A percentile compares a stretch with the other conserved stretches of the same genome.
These are phyloP conservation scores for Brettanomyces custersianus DNA, from an alignment of 805 yeast genomes.

Conservation along the genomic window DNA sequence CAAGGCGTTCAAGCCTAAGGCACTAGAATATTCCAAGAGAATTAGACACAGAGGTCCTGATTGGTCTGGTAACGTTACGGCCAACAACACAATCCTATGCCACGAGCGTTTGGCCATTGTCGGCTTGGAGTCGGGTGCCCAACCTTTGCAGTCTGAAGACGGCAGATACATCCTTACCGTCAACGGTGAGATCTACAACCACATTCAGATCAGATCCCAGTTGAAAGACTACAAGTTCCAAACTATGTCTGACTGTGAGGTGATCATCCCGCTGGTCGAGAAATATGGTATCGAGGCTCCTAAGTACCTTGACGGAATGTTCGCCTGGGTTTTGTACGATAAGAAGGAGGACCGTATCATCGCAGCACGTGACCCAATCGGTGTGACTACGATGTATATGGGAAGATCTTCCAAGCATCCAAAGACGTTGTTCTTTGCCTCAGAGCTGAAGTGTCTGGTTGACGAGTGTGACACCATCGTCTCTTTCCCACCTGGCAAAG, in stretches of 20 bases:
- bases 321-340: slow-evolving; percentile 90
- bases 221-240: slow-evolving; percentile 66
- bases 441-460: slow-evolving; percentile 86
- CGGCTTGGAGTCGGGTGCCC: slow-evolving; percentile 96
- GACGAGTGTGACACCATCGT: slow-evolving; percentile 90
- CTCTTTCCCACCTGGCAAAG: slow-evolving; percentile 98
- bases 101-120: slow-evolving; percentile 98
- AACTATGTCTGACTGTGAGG: slow-evolving; percentile 94
- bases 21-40: slow-evolving; percentile 82
- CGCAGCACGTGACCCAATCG: slow-evolving; percentile 98
- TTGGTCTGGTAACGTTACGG: slow-evolving; percentile 87
- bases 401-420: slow-evolving; percentile 70
- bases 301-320: slow-evolving; percentile 93
- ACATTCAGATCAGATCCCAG: slow-evolving; percentile 76
- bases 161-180: slow-evolving; percentile 71
- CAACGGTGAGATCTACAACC: slow-evolving; percentile 98
- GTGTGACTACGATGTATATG: slow-evolving; percentile 93
- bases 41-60: slow-evolving; percentile 99
- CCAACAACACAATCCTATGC: slow-evolving; percentile 73
- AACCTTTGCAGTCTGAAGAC: slow-evolving; percentile 82
- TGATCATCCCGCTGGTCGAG: slow-evolving; percentile 85
- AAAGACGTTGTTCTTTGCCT: slow-evolving; percentile 78
- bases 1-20: slow-evolving; percentile 74
- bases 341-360: slow-evolving; percentile 73
- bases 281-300: slow-evolving; percentile 90